Base-by-base conservation (phyloP, 768 basidiomycete species). In the Suillus ampliporus region DNA sequence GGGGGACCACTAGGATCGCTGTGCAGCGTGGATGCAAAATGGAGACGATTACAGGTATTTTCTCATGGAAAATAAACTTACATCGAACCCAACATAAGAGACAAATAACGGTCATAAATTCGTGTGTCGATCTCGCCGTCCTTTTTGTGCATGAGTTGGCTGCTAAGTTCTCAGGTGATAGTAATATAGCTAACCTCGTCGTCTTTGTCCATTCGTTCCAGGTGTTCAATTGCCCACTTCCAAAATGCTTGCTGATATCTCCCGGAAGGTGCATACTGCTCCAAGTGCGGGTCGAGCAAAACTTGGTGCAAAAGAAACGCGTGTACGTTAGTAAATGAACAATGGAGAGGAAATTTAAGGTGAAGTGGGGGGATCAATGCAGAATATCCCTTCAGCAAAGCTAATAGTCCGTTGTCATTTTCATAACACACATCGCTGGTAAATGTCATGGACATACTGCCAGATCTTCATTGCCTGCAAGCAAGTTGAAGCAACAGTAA, bases 231-330 rank as follows among this genome's bases (percentile, higher is more conserved):
- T 1, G 78, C 79, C 84, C 88, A 89, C 74, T 92, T 93, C 90
- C 90, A 93, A 70, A 92, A 94, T 3, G 71, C 63, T 53, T 77
- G 77, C 64, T 89, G 90, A 65, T 89, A 91, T 65, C 84, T 79
- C 19, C 67, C 64, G 0, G 91, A 88, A 0, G 91, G 90, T 5
- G 90, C 84, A 67, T 88, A 91, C 31, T 68, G 67, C 57, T 74
- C 67, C 44, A 90, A 82, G 68, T 90, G 89, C 8, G 73, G 64
- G 66, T 82, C 80, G 9, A 82, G 68, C 19, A 92, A 75, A 54
- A 94, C 73, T 23, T 72, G 68, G 31, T 79, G 69, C 60, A 92
- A 69, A 23, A 92, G 70, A 68, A 88, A 88, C 5, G 77, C 67
- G 64, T 92, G 89, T 35, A 85, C 71, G n/a, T 68, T 64, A 21